Conservation (phyloP, 768 basidiomycete species). For the Agrocybe praecox region DNA sequence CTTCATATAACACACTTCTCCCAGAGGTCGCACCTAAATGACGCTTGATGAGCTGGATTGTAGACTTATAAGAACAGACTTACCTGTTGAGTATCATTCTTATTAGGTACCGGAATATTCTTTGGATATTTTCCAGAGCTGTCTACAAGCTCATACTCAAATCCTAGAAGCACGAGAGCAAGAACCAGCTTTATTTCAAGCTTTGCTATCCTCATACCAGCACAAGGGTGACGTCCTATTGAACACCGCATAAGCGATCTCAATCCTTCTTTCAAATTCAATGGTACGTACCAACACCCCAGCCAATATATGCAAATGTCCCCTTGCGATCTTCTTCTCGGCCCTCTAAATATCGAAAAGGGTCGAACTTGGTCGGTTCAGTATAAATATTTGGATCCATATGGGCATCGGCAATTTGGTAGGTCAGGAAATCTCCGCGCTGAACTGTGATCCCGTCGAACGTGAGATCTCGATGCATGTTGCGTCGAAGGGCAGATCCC, state of each 20-base stretch:
- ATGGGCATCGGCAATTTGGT: constrained; percentile 33
- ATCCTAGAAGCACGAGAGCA: constrained; percentile 5
- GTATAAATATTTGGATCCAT: constrained; percentile 36
- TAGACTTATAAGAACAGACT: too few relatives aligned
- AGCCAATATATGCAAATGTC: constrained; percentile 33
- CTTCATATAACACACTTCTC: too few relatives aligned
- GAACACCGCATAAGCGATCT: too few relatives aligned
- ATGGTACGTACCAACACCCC: constrained; percentile 42
- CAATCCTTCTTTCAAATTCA: too few relatives aligned
- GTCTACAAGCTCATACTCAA: neutral
- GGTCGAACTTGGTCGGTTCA: constrained; percentile 36
- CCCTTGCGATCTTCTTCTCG: constrained; percentile 37
- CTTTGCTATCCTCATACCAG: constrained; percentile 15
- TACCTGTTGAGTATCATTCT: neutral
- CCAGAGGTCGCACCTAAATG: too few relatives aligned
- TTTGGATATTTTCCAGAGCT: neutral
- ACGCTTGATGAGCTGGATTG: too few relatives aligned
- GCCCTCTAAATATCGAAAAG: constrained; percentile 28
- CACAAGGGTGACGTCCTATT: constrained; percentile 4
- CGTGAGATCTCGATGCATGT: constrained; percentile 29
- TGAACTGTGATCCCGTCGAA: constrained; percentile 26
- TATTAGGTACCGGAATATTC: neutral
- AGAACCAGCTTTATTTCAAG: constrained; percentile 12
- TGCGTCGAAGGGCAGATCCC: constrained; percentile 34
- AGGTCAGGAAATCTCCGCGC: constrained; percentile 39